These are phyloP conservation scores for Metarhizium rileyi DNA, from an alignment of 2,329 filamentous ascomycete genomes.

Conservation along the genomic window DNA sequence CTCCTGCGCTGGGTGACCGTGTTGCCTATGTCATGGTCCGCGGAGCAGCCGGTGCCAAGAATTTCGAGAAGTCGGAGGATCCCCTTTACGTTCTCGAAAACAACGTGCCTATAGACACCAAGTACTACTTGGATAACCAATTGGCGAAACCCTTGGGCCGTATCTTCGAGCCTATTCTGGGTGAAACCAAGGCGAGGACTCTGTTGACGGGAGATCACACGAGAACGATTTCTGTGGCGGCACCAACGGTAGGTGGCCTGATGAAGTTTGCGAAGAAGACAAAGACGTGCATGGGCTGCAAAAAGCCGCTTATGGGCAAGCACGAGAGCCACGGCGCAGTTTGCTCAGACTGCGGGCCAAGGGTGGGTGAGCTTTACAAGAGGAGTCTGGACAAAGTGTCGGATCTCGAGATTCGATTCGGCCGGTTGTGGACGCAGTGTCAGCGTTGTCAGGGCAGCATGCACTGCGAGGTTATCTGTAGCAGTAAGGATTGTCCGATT, in stretches of 20 bases:
- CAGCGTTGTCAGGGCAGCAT: conserved; percentile 96
- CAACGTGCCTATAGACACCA: conserved; percentile 95
- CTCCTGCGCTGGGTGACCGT: conserved; percentile 84
- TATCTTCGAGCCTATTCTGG: conserved; percentile 96
- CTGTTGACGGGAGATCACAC: conserved; percentile 90
- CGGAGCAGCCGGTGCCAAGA: conserved; percentile 78
- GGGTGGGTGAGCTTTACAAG: conserved; percentile 87
- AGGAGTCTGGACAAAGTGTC: conserved; percentile 81
- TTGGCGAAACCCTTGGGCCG: conserved; percentile 86
- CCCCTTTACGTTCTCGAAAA: conserved; percentile 95
- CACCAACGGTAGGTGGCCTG: conserved; percentile 79
- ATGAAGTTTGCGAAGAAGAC: conserved; percentile 99
- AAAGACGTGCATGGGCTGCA: conserved; percentile 97
- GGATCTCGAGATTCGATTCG: conserved; percentile 88
- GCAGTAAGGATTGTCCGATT: conserved; percentile 91
- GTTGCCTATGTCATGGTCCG: conserved; percentile 98
- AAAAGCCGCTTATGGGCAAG: conserved; percentile 79
- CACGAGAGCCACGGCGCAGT: conserved; percentile 78
- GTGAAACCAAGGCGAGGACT: conserved; percentile 80
- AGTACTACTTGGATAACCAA: conserved; percentile 98
- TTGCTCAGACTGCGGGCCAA: conserved; percentile 73
- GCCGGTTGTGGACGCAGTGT: conserved; percentile 93
- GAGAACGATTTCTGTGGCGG: conserved; percentile 85
- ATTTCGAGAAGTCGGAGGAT: conserved; percentile 95
- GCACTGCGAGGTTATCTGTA: conserved; percentile 97